Percentiles rank a stretch among this genome's conserved stretches.
Conservation (phyloP, 2,329 filamentous ascomycete genomes). For the Trichoderma hamatum region DNA sequence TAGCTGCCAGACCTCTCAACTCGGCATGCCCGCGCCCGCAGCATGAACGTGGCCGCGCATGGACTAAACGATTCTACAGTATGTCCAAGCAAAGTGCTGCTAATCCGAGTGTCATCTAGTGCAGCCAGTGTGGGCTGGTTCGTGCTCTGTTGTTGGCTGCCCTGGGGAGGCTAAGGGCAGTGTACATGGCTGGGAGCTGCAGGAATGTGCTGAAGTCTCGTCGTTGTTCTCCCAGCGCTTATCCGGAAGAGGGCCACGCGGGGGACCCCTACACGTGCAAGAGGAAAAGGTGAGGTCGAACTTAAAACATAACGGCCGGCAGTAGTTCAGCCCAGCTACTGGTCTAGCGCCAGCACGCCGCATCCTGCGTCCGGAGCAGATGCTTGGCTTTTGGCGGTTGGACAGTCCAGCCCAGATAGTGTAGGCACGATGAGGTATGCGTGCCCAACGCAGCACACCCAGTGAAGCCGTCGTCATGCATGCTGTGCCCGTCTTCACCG, state of each 20-base stretch:
- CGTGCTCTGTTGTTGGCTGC: not conserved
- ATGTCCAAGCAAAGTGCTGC: not conserved
- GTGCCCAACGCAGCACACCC: conserved; percentile 15
- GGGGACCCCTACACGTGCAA: not conserved
- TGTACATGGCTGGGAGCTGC: not conserved
- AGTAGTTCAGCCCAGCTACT: not conserved
- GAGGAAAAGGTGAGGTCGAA: not conserved
- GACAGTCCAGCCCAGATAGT: not conserved
- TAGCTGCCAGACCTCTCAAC: not conserved
- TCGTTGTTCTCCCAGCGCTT: conserved; percentile 1
- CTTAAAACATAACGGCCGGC: conserved; percentile 4
- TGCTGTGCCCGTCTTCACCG: conserved; percentile 5
- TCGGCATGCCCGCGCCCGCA: not conserved
- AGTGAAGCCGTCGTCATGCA: conserved; percentile 5
- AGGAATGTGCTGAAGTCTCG: not conserved
- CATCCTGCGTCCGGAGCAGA: not conserved
- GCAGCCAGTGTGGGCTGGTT: conserved; percentile 8
- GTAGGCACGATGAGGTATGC: conserved; percentile 1
- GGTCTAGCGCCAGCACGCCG: not conserved
- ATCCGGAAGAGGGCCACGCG: not conserved
- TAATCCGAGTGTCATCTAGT: not conserved
- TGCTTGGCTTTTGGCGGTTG: not conserved
- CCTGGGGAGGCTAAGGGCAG: not conserved
- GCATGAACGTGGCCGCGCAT: conserved; percentile 4
- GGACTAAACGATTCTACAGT: not conserved